phyloP scores from a whole-genome alignment of 768 basidiomycete species.

The Aureoboletus auriporus region DNA sequence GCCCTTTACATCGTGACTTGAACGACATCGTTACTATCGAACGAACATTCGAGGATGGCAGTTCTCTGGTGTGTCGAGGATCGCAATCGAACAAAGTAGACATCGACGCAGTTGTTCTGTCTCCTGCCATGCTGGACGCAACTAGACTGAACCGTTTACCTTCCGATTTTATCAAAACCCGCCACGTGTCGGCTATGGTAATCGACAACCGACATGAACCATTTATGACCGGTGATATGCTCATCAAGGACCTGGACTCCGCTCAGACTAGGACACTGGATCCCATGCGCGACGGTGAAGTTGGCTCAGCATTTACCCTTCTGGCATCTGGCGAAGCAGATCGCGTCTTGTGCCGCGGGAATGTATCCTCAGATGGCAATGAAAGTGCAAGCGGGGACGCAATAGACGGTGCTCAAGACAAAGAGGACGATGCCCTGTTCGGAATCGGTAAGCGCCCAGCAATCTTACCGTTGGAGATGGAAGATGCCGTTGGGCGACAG shows the following conservation, averaged over 20 bases:
- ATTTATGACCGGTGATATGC: background rate
- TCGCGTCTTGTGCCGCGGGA: background rate
- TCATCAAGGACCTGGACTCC: background rate
- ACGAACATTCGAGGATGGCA: background rate
- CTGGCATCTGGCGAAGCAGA: background rate
- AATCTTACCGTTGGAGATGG: background rate
- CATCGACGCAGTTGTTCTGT: background rate
- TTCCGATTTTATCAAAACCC: too few species aligned
- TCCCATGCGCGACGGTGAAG: background rate
- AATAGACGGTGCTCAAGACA: background rate
- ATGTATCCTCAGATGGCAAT: background rate
- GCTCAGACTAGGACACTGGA: background rate
- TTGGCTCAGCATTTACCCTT: background rate
- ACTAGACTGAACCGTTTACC: background rate
- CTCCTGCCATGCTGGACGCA: background rate
- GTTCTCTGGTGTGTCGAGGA: background rate
- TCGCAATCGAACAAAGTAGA: too few species aligned
- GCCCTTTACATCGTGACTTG: background rate
- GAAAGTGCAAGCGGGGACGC: background rate
- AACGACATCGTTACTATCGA: background rate
- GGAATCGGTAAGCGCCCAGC: background rate
- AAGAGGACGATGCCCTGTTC: background rate
- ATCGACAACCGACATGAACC: background rate
- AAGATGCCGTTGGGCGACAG: background rate
- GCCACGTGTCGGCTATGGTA: background rate